Percentiles rank a stretch among this genome's conserved stretches.
Evolutionary conservation across 306 rosid species (phyloP).

Genomic region (Rosa persica): DNA sequence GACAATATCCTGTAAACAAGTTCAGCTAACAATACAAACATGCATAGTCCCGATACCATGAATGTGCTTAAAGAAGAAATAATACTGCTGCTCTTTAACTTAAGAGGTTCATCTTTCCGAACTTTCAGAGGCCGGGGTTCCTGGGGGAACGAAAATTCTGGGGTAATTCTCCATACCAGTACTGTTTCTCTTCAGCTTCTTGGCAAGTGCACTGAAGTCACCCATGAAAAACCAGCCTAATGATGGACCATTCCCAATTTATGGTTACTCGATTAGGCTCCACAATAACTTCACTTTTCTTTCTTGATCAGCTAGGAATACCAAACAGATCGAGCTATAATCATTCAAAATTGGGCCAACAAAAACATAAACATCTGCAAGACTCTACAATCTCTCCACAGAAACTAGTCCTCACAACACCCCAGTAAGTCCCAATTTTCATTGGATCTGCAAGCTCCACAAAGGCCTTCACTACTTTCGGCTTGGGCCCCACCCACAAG

Average conservation of each 20-base stretch:
- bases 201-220: constrained; percentile 66
- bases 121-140: constrained; percentile 44
- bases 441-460: constrained; percentile 54
- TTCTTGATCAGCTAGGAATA: constrained; percentile 72
- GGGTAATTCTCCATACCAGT: constrained; percentile 66
- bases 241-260: constrained; percentile 60
- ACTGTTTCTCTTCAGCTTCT: constrained; percentile 56
- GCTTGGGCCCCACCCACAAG: constrained; percentile 77
- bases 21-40: constrained; percentile 4
- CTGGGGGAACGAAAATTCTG: constrained; percentile 63
- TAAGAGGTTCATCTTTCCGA: constrained; percentile 54
- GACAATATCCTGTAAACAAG: constrained; percentile 51
- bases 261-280: constrained; percentile 71
- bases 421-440: constrained; percentile 71
- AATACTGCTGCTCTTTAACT: background rate
- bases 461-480: constrained; percentile 64
- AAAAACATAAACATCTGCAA: constrained; percentile 77
- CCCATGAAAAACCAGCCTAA: constrained; percentile 91
- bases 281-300: constrained; percentile 59
- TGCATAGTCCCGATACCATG: background rate
- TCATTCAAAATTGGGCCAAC: constrained; percentile 84
- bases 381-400: constrained; percentile 86
- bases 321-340: constrained; percentile 85
- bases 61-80: background rate
- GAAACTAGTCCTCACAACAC: constrained; percentile 68